phyloP scores from a whole-genome alignment of 805 yeast species.

The Isabelozyma rhagii region DNA sequence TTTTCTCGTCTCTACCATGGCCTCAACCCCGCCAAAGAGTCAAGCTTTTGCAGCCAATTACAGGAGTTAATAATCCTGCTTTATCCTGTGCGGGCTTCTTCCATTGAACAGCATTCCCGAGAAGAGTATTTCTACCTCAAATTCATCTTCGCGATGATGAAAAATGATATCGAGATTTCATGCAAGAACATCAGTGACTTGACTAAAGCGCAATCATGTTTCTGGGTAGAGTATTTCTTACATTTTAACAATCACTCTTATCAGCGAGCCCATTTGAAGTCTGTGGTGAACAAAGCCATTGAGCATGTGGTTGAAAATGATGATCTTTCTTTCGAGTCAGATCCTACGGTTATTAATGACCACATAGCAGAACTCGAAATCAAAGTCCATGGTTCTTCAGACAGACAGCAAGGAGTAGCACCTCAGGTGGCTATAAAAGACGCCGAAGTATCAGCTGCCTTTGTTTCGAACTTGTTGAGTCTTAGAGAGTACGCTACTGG shows the following conservation, averaged over 20 bases:
- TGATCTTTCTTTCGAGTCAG: constrained; percentile 69
- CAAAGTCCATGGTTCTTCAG: constrained; percentile 32
- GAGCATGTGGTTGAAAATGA: constrained; percentile 41
- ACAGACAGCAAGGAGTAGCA: constrained; percentile 34
- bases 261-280: constrained; percentile 45
- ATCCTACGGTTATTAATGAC: constrained; percentile 61
- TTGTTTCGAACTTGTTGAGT: constrained; percentile 69
- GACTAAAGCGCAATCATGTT: constrained; percentile 31
- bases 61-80: constrained; percentile 19
- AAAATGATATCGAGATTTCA: constrained; percentile 32
- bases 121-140: constrained; percentile 70
- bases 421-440: constrained; percentile 78
- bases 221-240: constrained; percentile 45
- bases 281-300: constrained; percentile 37
- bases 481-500: constrained; percentile 70
- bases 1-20: constrained; percentile 52
- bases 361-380: constrained; percentile 36
- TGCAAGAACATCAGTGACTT: constrained; percentile 31
- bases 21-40: constrained; percentile 20
- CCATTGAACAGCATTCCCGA: constrained; percentile 43
- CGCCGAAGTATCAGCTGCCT: constrained; percentile 64
- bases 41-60: constrained; percentile 18
- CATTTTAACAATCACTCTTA: constrained; percentile 46
- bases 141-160: constrained; percentile 48
- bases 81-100: constrained; percentile 29